phyloP scores from a whole-genome alignment of 2,329 filamentous ascomycete species.

The Stachybotrys chartarum region DNA sequence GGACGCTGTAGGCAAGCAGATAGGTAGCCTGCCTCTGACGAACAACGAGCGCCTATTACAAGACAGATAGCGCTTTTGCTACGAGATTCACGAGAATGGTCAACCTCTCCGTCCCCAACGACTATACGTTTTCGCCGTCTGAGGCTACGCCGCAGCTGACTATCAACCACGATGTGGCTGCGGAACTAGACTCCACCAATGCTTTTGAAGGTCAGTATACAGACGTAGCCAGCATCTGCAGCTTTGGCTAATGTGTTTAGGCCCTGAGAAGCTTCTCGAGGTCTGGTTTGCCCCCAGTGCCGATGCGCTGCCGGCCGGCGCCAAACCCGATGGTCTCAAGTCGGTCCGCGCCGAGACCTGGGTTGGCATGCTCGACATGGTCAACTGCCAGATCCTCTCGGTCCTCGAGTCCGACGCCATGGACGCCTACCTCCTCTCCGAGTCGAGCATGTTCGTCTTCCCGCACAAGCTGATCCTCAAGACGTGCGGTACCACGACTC shows the following conservation, averaged over 20 bases:
- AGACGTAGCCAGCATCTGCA: not conserved
- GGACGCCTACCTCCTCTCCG: conserved; percentile 92
- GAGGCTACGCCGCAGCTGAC: conserved; percentile 82
- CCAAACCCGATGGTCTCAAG: conserved; percentile 74
- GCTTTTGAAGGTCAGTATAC: conserved; percentile 72
- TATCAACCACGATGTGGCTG: conserved; percentile 91
- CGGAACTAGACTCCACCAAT: conserved; percentile 89
- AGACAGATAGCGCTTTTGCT: conserved; percentile 2
- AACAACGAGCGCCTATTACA: not conserved
- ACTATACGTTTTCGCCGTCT: conserved; percentile 78
- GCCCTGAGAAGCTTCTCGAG: conserved; percentile 95
- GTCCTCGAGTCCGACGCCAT: conserved; percentile 89
- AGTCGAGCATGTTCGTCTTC: conserved; percentile 99
- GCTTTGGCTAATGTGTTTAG: conserved; percentile 29
- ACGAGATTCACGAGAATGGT: conserved; percentile 52
- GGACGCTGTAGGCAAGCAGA: conserved; percentile 40
- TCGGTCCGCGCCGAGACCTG: conserved; percentile 75
- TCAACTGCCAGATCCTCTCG: conserved; percentile 97
- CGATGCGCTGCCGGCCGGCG: conserved; percentile 61
- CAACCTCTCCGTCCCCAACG: conserved; percentile 69
- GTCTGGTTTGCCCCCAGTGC: conserved; percentile 93
- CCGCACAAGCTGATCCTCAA: conserved; percentile 99
- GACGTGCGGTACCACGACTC: conserved; percentile 94
- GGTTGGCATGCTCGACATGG: conserved; percentile 95
- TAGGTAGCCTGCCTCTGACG: not conserved